Conservation (phyloP, 345 rosid species). For the Reutealis trisperma region DNA sequence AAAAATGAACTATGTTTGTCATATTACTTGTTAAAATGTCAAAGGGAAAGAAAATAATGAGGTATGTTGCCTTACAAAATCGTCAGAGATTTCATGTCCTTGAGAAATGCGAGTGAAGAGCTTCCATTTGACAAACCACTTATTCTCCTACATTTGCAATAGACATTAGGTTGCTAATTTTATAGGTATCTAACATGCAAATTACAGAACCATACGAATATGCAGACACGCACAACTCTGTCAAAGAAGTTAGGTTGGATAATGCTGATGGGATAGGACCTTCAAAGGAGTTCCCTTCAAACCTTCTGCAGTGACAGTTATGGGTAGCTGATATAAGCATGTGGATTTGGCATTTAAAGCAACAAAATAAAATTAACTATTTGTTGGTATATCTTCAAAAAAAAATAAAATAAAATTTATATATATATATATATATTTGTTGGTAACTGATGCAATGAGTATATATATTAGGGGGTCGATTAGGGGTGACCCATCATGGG, state of each 20-base stretch:
- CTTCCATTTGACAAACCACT: conserved; percentile 59
- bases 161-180: conserved; percentile 7
- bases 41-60: background rate
- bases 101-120: conserved; percentile 54
- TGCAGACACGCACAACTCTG: conserved; percentile 50
- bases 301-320: conserved; percentile 48
- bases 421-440: too few relatives aligned
- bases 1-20: conserved; percentile 11
- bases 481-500: too few relatives aligned
- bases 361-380: too few relatives aligned
- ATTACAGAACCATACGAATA: background rate
- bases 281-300: conserved; percentile 63
- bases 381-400: too few relatives aligned
- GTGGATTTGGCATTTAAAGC: background rate
- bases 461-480: too few relatives aligned
- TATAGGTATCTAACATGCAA: background rate
- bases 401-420: too few relatives aligned
- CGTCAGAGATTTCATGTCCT: conserved; percentile 46
- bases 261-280: conserved; percentile 71
- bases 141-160: conserved; percentile 53
- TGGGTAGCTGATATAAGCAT: conserved; percentile 8
- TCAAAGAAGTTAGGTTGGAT: conserved; percentile 47
- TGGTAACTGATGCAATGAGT: too few relatives aligned
- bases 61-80: conserved; percentile 42
- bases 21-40: background rate